Percentiles rank a stretch among this genome's conserved stretches.
phyloP scores from a whole-genome alignment of 441 rosid genomes.

The Pelargonium myrrhifolium region DNA sequence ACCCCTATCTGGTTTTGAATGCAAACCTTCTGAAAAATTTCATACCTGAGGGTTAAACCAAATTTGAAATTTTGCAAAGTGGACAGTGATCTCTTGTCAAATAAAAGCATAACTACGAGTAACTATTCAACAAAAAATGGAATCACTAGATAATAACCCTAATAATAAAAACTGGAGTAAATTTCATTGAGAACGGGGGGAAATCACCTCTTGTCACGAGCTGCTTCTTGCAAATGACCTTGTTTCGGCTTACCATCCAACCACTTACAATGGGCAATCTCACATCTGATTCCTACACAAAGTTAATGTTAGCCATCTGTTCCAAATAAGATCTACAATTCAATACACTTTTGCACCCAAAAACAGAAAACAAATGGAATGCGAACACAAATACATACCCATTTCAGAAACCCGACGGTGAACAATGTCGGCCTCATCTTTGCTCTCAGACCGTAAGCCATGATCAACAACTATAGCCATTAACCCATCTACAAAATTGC shows the following conservation, averaged over 20 bases:
- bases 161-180: slow-evolving; percentile 8
- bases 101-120: slow-evolving; percentile 8
- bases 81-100: background rate
- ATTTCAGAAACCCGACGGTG: slow-evolving; percentile 56
- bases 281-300: slow-evolving; percentile 81
- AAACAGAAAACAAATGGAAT: slow-evolving; percentile 13
- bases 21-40: slow-evolving; percentile 59
- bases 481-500: slow-evolving; percentile 63
- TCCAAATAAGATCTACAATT: slow-evolving; percentile 4
- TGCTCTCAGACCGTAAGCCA: slow-evolving; percentile 73
- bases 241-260: slow-evolving; percentile 64
- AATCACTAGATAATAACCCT: slow-evolving; percentile 3
- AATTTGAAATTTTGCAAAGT: slow-evolving; percentile 13
- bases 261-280: slow-evolving; percentile 78
- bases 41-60: slow-evolving; percentile 45
- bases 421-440: slow-evolving; percentile 61
- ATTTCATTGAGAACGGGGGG: slow-evolving; percentile 10
- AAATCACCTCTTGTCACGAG: slow-evolving; percentile 68
- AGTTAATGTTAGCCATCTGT: slow-evolving; percentile 29
- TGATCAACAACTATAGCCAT: slow-evolving; percentile 81
- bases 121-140: background rate
- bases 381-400: slow-evolving; percentile 35
- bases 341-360: slow-evolving; percentile 1
- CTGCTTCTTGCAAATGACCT: slow-evolving; percentile 87
- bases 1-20: slow-evolving; percentile 44